phyloP scores from a whole-genome alignment of 225 moss, liverwort and hornwort species.

The Marchantia polymorpha region DNA sequence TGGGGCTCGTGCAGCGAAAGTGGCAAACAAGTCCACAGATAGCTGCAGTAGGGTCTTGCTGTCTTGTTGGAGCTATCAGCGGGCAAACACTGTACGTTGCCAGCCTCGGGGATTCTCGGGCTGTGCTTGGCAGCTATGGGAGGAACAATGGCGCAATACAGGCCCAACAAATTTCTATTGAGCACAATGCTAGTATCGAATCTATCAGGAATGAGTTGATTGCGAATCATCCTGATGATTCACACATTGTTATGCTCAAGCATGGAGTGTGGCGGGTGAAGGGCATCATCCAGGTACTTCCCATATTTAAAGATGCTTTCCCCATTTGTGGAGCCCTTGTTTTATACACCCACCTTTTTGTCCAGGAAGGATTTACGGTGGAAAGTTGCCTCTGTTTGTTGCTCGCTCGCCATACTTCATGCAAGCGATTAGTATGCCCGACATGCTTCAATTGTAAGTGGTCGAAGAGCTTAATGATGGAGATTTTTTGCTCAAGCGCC shows the following conservation, averaged over 20 bases:
- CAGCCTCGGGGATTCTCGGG: slow-evolving; percentile 89
- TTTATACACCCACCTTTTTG: too few relatives aligned
- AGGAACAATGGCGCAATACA: slow-evolving; percentile 54
- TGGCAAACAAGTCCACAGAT: slow-evolving; percentile 86
- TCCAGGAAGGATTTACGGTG: too few relatives aligned
- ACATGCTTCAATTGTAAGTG: too few relatives aligned
- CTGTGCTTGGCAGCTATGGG: slow-evolving; percentile 71
- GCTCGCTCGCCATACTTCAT: too few relatives aligned
- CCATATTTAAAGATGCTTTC: too few relatives aligned
- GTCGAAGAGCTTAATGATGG: too few relatives aligned
- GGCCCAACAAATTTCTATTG: slow-evolving; percentile 68
- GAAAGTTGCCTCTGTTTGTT: too few relatives aligned
- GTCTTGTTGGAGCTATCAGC: slow-evolving; percentile 73
- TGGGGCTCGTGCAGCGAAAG: slow-evolving; percentile 57
- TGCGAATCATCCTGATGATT: slow-evolving; percentile 80
- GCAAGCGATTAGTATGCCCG: too few relatives aligned
- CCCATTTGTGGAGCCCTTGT: too few relatives aligned
- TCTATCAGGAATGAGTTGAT: slow-evolving; percentile 71
- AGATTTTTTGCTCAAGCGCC: neutral
- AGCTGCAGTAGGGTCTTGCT: slow-evolving; percentile 91
- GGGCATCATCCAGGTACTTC: slow-evolving; percentile 76
- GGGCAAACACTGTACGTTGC: slow-evolving; percentile 79
- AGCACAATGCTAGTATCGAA: slow-evolving; percentile 95
- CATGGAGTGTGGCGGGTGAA: slow-evolving; percentile 99
- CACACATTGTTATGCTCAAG: slow-evolving; percentile 89